These are phyloP conservation scores for Hypoxylon trugodes DNA, from an alignment of 495 filamentous ascomycete genomes.

Conservation along the genomic window DNA sequence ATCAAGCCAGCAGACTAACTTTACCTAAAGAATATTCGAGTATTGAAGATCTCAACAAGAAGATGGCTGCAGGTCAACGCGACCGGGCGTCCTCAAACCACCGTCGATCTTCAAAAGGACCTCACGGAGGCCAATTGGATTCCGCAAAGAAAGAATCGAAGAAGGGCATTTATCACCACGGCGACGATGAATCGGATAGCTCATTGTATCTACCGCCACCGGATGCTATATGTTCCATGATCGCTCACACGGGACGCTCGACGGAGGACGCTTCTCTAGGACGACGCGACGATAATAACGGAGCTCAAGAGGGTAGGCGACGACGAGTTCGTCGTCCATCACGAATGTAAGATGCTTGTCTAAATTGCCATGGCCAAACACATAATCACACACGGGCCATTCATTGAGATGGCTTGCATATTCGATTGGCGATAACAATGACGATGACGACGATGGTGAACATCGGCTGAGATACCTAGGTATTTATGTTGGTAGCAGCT, in stretches of 20 bases:
- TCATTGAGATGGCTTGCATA: too few relatives aligned
- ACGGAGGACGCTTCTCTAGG: conserved; percentile 5
- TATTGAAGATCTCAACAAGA: conserved; percentile 6
- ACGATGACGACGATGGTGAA: too few relatives aligned
- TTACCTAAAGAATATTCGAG: conserved; percentile 20
- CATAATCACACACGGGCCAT: too few relatives aligned
- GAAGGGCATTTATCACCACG: neutral
- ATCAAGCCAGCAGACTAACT: conserved; percentile 8
- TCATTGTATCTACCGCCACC: neutral
- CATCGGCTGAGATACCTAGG: too few relatives aligned
- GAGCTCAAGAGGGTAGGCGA: neutral
- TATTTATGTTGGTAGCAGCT: too few relatives aligned
- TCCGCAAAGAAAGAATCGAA: neutral
- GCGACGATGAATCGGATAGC: neutral
- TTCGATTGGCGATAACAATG: too few relatives aligned
- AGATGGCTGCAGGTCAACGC: neutral
- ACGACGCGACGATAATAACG: neutral
- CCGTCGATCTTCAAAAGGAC: neutral
- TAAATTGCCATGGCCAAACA: too few relatives aligned
- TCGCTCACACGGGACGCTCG: conserved; percentile 43
- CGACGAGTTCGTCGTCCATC: neutral
- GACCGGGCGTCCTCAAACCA: neutral
- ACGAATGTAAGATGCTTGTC: too few relatives aligned
- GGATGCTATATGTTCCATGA: conserved; percentile 21
- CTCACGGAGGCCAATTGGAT: neutral